phyloP scores from a whole-genome alignment of 129 eudicot genomes.

The Lactuca saligna region DNA sequence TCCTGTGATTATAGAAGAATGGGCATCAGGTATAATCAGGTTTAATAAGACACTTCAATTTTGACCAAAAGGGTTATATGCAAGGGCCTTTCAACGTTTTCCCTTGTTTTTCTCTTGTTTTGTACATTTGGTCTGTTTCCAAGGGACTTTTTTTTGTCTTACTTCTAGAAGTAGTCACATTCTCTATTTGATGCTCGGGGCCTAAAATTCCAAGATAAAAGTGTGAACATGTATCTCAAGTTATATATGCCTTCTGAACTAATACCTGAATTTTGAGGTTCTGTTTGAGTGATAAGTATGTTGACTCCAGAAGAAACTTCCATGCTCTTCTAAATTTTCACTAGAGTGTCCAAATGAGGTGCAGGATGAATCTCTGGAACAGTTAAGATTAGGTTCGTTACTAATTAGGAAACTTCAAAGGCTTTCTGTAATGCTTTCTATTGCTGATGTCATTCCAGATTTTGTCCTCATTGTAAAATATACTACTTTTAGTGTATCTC shows the following conservation, averaged over 20 bases:
- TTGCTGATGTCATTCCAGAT: no score
- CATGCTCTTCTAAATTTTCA: slow-evolving; percentile 88
- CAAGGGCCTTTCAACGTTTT: no score
- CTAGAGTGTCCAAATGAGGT: slow-evolving; percentile 94
- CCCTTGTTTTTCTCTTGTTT: no score
- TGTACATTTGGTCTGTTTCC: neutral
- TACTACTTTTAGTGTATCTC: no score
- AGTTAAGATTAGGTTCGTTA: neutral
- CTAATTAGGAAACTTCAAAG: neutral
- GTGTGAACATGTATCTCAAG: neutral
- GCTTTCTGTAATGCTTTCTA: no score
- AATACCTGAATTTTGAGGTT: slow-evolving; percentile 56
- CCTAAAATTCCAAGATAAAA: slow-evolving; percentile 31
- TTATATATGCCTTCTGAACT: neutral
- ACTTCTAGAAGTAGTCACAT: slow-evolving; percentile 14
- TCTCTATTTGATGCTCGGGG: slow-evolving; percentile 35
- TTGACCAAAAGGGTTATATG: no score
- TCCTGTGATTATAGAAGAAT: no score
- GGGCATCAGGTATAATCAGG: no score
- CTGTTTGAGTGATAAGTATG: slow-evolving; percentile 59
- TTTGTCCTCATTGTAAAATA: no score
- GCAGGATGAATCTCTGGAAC: slow-evolving; percentile 86
- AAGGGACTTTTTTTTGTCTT: slow-evolving; percentile 27
- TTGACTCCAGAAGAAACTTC: slow-evolving; percentile 81
- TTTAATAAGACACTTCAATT: no score